Evolutionary conservation across 495 filamentous ascomycete genomes (phyloP).

Genomic region (Penicillium flavigenum): DNA sequence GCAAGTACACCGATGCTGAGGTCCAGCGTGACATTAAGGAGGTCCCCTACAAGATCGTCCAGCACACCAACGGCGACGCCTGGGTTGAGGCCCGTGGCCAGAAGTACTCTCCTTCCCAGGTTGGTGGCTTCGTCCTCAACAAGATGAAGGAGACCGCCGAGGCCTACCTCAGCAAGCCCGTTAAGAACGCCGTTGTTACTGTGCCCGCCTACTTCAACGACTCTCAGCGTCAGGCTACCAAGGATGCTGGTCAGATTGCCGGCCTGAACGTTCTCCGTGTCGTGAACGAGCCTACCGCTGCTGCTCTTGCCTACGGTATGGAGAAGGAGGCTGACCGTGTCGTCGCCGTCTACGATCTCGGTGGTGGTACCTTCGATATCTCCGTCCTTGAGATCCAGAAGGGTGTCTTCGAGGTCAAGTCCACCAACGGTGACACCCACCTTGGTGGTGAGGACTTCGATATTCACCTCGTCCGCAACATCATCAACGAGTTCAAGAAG

Average conservation of each 20-base stretch:
- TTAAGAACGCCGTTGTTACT: constrained; percentile 95
- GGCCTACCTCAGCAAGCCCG: constrained; percentile 78
- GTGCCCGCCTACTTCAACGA: constrained; percentile 99
- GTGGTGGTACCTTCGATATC: constrained; percentile 99
- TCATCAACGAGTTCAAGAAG: constrained; percentile 95
- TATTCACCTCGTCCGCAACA: constrained; percentile 90
- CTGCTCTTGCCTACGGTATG: constrained; percentile 90
- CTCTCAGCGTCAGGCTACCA: constrained; percentile 95
- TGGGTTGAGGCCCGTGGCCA: constrained; percentile 96
- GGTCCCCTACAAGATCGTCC: constrained; percentile 98
- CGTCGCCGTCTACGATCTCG: constrained; percentile 95
- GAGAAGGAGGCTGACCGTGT: constrained; percentile 90
- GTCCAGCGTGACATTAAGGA: constrained; percentile 98
- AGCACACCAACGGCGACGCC: constrained; percentile 96
- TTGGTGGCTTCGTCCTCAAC: constrained; percentile 93
- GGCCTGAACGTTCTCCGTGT: constrained; percentile 96
- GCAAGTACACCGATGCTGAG: constrained; percentile 95
- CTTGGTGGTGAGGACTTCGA: constrained; percentile 99
- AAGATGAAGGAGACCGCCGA: constrained; percentile 99
- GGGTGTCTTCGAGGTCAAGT: constrained; percentile 98
- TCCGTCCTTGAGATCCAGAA: constrained; percentile 96
- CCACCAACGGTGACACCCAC: constrained; percentile 97
- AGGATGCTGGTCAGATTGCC: constrained; percentile 95
- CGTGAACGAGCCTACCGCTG: constrained; percentile 94
- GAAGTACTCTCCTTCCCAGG: constrained; percentile 97